Conservation (phyloP, 768 basidiomycete genomes). For the Mycena indigotica region DNA sequence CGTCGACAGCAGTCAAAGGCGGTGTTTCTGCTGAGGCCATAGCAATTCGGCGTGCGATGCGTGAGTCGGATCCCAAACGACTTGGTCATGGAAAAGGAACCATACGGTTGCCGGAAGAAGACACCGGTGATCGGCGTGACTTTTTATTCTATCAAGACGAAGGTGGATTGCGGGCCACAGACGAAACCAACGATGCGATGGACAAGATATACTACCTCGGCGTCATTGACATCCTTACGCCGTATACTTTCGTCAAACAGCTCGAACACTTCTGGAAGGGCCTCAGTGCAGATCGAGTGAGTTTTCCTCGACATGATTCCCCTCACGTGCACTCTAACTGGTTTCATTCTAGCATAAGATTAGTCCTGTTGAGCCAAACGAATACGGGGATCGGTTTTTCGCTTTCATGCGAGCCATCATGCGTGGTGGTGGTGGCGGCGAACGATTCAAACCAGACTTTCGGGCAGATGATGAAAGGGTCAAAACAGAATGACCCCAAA, state of each 20-base stretch:
- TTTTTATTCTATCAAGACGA: slow-evolving; percentile 98
- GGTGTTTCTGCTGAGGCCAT: slow-evolving; percentile 70
- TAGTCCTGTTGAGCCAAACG: slow-evolving; percentile 84
- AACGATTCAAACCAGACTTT: slow-evolving; percentile 42
- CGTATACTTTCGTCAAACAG: slow-evolving; percentile 76
- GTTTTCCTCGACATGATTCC: slow-evolving; percentile 38
- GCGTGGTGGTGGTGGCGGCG: slow-evolving; percentile 74
- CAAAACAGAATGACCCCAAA: not conserved
- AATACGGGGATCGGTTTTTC: slow-evolving; percentile 91
- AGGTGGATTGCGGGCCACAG: slow-evolving; percentile 87
- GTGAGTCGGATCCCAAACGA: slow-evolving; percentile 75
- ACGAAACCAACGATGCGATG: slow-evolving; percentile 74
- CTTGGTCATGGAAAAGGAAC: slow-evolving; percentile 51
- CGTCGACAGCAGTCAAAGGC: slow-evolving; percentile 60
- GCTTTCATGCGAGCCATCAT: slow-evolving; percentile 83
- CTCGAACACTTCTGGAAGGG: slow-evolving; percentile 94
- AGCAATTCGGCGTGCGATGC: slow-evolving; percentile 84
- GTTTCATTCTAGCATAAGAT: slow-evolving; percentile 84
- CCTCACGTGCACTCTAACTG: slow-evolving; percentile 4
- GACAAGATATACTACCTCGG: slow-evolving; percentile 92
- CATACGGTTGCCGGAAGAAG: slow-evolving; percentile 62
- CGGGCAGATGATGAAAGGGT: slow-evolving; percentile 15
- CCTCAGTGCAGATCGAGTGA: slow-evolving; percentile 79
- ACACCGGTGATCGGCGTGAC: slow-evolving; percentile 65
- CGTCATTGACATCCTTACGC: slow-evolving; percentile 95